Conservation (phyloP, 306 rosid species). For the Cucumis hystrix region DNA sequence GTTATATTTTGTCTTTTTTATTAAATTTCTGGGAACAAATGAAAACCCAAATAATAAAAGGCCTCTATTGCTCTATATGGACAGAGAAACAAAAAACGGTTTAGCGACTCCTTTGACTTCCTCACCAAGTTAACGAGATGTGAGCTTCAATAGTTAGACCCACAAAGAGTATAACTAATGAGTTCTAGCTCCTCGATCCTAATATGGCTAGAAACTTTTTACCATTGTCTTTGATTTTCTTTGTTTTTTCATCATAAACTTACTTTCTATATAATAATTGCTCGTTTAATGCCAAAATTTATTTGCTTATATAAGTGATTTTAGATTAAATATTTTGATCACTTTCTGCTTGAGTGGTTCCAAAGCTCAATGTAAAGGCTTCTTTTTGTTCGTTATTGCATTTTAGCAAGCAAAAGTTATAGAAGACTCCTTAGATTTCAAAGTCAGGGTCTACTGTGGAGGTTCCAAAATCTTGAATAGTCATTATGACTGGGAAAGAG, state of each 20-base stretch:
- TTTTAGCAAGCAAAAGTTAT: constrained; percentile 78
- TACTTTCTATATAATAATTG: neutral
- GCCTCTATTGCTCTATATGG: neutral
- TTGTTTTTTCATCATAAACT: neutral
- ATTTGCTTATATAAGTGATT: neutral
- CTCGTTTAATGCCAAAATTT: neutral
- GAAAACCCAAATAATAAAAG: neutral
- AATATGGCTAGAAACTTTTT: neutral
- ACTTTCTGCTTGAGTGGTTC: neutral
- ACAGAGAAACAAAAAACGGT: neutral
- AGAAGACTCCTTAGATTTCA: constrained; percentile 60
- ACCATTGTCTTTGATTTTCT: neutral
- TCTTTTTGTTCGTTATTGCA: constrained; percentile 9
- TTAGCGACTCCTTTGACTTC: neutral
- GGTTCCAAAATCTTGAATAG: constrained; percentile 40
- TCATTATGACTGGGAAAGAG: constrained; percentile 55
- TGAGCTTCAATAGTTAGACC: neutral
- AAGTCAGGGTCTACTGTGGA: constrained; percentile 58
- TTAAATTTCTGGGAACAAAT: neutral
- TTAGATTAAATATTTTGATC: neutral
- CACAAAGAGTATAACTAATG: neutral
- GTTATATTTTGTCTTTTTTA: neutral
- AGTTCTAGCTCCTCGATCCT: neutral
- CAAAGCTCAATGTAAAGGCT: neutral
- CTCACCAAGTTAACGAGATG: neutral